Conservation (phyloP, 129 eudicot genomes). For the Flaveria brownii region DNA sequence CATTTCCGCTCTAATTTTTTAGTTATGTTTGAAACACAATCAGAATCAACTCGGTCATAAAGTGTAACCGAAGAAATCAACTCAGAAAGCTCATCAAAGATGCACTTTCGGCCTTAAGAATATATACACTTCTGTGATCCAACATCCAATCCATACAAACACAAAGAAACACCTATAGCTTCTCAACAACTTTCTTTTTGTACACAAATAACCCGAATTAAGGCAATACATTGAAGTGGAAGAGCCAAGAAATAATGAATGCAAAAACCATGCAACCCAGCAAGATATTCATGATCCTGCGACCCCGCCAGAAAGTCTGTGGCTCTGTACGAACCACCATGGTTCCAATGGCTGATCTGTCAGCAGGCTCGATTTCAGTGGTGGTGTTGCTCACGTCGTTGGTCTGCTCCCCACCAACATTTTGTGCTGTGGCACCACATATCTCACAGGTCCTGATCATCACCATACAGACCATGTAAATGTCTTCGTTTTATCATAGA, state of each 20-base stretch:
- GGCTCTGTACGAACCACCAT: constrained; percentile 40
- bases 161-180: constrained; percentile 15
- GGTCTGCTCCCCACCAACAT: constrained; percentile 51
- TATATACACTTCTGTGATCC: constrained; percentile 32
- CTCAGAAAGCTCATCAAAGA: not conserved
- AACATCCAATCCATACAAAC: constrained; percentile 17
- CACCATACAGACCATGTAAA: not conserved
- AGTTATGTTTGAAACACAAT: not conserved
- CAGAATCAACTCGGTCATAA: not conserved
- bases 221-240: constrained; percentile 62
- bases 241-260: constrained; percentile 77
- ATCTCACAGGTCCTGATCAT: constrained; percentile 64
- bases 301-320: constrained; percentile 54
- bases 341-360: constrained; percentile 18
- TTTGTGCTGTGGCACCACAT: constrained; percentile 60
- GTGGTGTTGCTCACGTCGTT: constrained; percentile 30
- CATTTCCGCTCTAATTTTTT: too few relatives aligned
- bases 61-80: not conserved
- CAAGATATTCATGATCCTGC: constrained; percentile 59
- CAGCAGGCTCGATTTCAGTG: constrained; percentile 27
- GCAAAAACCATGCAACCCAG: constrained; percentile 82
- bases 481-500: not conserved
- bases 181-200: constrained; percentile 11
- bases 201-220: constrained; percentile 14
- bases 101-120: constrained; percentile 18